These are phyloP conservation scores for Xylaria polymorpha DNA, from an alignment of 2,329 filamentous ascomycete species.

Conservation along the genomic window DNA sequence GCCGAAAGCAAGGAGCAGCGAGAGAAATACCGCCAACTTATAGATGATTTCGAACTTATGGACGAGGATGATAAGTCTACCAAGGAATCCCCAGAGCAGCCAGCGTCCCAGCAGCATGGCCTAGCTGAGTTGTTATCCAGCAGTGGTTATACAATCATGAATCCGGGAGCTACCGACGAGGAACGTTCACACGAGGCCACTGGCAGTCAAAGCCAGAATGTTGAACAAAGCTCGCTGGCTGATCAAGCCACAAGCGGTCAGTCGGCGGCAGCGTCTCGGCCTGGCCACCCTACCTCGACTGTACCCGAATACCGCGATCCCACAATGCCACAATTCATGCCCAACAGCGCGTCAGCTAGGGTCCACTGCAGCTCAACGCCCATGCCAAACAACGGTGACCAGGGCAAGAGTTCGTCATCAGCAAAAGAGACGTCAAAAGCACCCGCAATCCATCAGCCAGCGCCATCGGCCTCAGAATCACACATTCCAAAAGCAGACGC, in stretches of 20 bases:
- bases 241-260: background rate
- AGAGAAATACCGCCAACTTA: slow-evolving; percentile 63
- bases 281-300: slow-evolving; percentile 27
- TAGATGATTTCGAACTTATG: slow-evolving; percentile 57
- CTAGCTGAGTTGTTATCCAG: slow-evolving; percentile 57
- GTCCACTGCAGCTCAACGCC: slow-evolving; percentile 9
- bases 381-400: background rate
- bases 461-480: slow-evolving; percentile 19
- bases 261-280: slow-evolving; percentile 6
- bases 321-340: slow-evolving; percentile 76
- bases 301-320: slow-evolving; percentile 61
- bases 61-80: slow-evolving; percentile 45
- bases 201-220: background rate
- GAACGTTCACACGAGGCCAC: slow-evolving; percentile 23
- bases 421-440: background rate
- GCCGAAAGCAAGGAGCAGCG: slow-evolving; percentile 72
- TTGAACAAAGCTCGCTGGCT: background rate
- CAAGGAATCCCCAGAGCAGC: slow-evolving; percentile 26
- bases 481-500: slow-evolving; percentile 40
- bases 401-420: background rate
- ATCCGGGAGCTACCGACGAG: slow-evolving; percentile 38
- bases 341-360: slow-evolving; percentile 57
- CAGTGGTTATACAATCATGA: slow-evolving; percentile 59
- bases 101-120: slow-evolving; percentile 45
- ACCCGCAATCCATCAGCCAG: slow-evolving; percentile 3